These are phyloP conservation scores for Encephalitozoon romaleae DNA, from an alignment of 371 early-diverging fungal genomes.

Conservation along the genomic window DNA sequence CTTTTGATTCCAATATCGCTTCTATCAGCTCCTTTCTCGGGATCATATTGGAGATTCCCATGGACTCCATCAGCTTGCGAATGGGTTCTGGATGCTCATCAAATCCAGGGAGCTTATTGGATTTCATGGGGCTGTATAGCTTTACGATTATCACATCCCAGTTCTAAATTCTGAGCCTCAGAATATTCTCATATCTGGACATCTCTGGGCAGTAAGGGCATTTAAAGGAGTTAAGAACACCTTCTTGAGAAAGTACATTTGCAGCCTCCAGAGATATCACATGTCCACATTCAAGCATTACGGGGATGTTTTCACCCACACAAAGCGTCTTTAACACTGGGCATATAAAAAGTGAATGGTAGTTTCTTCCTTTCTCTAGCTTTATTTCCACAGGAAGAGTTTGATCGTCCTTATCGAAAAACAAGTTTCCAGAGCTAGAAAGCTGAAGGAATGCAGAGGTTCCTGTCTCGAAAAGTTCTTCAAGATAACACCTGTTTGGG, in stretches of 20 bases:
- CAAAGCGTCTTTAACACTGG: slow-evolving; percentile 82
- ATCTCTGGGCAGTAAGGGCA: slow-evolving; percentile 87
- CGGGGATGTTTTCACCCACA: slow-evolving; percentile 77
- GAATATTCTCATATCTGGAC: slow-evolving; percentile 54
- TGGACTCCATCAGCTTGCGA: background rate
- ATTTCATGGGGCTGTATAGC: background rate
- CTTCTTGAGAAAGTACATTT: slow-evolving; percentile 66
- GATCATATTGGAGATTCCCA: background rate
- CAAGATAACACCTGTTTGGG: slow-evolving; percentile 1
- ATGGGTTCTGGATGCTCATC: background rate
- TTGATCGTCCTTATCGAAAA: slow-evolving; percentile 12
- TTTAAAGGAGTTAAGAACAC: slow-evolving; percentile 64
- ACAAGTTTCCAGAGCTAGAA: background rate
- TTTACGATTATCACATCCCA: background rate
- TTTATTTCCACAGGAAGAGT: slow-evolving; percentile 28
- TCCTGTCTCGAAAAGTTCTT: slow-evolving; percentile 1
- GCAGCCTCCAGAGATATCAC: slow-evolving; percentile 80
- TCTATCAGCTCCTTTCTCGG: background rate
- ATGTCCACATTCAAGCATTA: slow-evolving; percentile 92
- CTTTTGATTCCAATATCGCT: background rate
- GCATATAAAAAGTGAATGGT: slow-evolving; percentile 85
- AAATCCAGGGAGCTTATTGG: background rate
- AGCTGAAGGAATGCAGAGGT: slow-evolving; percentile 1
- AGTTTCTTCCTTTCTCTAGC: slow-evolving; percentile 7
- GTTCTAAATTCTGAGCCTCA: slow-evolving; percentile 3